phyloP scores from a whole-genome alignment of 2,329 filamentous ascomycete genomes.

The Neonectria magnoliae region DNA sequence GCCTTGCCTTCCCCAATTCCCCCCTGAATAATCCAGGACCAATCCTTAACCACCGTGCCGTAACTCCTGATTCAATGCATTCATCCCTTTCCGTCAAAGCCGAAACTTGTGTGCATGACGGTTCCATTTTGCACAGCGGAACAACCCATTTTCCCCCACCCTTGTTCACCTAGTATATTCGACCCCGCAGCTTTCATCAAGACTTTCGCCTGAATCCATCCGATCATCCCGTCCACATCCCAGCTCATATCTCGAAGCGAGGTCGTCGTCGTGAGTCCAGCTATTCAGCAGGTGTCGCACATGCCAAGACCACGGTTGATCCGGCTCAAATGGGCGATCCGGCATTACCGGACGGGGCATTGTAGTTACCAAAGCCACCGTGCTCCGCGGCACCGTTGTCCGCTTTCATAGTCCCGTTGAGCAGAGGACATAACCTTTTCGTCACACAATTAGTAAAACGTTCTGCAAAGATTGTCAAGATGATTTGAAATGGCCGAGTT shows the following conservation, averaged over 20 bases:
- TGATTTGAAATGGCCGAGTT: slow-evolving; percentile 26
- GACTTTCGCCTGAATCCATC: neutral
- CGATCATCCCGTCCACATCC: neutral
- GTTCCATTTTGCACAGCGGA: neutral
- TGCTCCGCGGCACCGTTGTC: slow-evolving; percentile 66
- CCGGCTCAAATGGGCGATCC: slow-evolving; percentile 46
- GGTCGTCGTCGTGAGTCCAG: neutral
- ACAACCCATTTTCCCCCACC: neutral
- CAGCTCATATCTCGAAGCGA: neutral
- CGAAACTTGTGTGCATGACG: neutral
- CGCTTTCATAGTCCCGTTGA: slow-evolving; percentile 82
- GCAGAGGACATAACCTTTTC: slow-evolving; percentile 80
- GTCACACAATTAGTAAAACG: slow-evolving; percentile 34
- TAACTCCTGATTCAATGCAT: slow-evolving; percentile 19
- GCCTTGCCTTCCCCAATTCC: neutral
- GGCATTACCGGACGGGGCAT: slow-evolving; percentile 49
- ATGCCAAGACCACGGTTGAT: neutral
- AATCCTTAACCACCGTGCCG: slow-evolving; percentile 2
- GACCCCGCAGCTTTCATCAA: neutral
- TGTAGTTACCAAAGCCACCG: slow-evolving; percentile 68
- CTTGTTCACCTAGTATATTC: neutral
- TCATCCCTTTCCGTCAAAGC: neutral
- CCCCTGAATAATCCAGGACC: neutral
- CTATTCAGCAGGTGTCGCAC: neutral
- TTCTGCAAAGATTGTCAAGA: slow-evolving; percentile 19